Base-by-base conservation (phyloP, 1,139 yeast species). In the Geotrichum aggregatum region DNA sequence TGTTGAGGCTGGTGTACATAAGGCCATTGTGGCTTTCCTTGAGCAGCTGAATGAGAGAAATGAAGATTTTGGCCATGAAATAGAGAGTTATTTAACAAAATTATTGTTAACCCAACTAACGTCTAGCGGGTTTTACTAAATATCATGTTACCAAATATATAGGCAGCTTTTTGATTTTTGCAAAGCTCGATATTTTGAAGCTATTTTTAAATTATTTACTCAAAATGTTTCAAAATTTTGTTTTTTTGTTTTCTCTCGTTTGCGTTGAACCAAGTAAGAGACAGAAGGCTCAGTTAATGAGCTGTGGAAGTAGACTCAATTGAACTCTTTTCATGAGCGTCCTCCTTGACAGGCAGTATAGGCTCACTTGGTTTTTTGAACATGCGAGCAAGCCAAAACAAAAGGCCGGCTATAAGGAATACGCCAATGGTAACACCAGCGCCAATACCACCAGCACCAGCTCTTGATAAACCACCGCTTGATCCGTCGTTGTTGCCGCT, bases 391-490 rank as follows among this genome's bases (percentile, higher is more conserved):
- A 8, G 36, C 33, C 33, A 46, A 39, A 24, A 44, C 38, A 47
- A 13, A 13, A n/a, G 30, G 42, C 61, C 67, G 21, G 49, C 54
- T 31, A 63, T 42, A 19, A 67, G 56, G 56, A 72, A 58, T 3
- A 71, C 76, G 52, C 72, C 75, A 49, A 74, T 61, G 22, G 77
- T 74, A 43, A 71, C 75, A 61, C 77, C 78, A n/a, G 78, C 78
- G 49, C 78, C 78, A 56, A 75, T 73, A 54, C 78, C 78, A 54
- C 77, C 77, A 31, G 77, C 78, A 40, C 57, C 76, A 8, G 76
- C 76, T 18, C 65, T 61, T 5, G 71, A 54, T 49, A 74, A 54
- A 5, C 50, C 28, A 18, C 40, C 22, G n/a, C n/a, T n/a, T n/a
- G n/a, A n/a, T n/a, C n/a, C n/a, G n/a, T n/a, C n/a, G n/a, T n/a